Percentiles rank a stretch among this genome's conserved stretches.
phyloP scores from a whole-genome alignment of 1,284 basidiomycete genomes.

The Puccinia polysora region DNA sequence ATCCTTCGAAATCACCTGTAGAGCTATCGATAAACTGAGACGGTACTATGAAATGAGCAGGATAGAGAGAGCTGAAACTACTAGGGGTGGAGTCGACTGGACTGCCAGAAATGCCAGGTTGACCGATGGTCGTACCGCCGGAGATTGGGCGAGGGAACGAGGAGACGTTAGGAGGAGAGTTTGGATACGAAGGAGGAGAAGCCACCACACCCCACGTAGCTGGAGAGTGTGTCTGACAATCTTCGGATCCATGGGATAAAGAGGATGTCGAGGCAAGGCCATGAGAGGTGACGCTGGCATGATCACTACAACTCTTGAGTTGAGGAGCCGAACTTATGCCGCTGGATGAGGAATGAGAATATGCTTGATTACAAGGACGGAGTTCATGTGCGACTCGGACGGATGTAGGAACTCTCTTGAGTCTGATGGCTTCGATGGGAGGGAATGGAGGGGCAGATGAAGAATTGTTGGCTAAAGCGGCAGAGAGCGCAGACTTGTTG shows the following conservation, averaged over 20 bases:
- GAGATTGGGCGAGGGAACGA: not conserved
- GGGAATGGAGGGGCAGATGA: constrained; percentile 36
- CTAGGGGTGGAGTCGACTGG: constrained; percentile 10
- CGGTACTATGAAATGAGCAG: not conserved
- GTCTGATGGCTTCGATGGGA: constrained; percentile 55
- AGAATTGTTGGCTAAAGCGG: constrained; percentile 41
- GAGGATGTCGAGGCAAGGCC: constrained; percentile 48
- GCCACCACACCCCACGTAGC: not conserved
- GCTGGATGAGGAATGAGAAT: constrained; percentile 29
- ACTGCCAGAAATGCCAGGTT: not conserved
- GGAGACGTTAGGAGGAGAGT: not conserved
- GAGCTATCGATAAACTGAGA: constrained; percentile 1
- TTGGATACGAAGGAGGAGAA: not conserved
- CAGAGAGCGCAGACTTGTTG: constrained; percentile 41
- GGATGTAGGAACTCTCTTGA: constrained; percentile 58
- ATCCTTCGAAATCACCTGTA: constrained; percentile 9
- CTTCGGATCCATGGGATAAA: constrained; percentile 49
- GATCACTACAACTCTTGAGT: constrained; percentile 48
- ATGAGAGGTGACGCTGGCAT: constrained; percentile 43
- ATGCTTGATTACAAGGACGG: constrained; percentile 44
- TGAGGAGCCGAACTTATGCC: constrained; percentile 13
- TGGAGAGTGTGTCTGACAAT: constrained; percentile 45
- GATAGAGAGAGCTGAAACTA: constrained; percentile 1
- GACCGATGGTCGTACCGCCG: not conserved
- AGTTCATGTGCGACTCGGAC: constrained; percentile 58